These are phyloP conservation scores for Melastoma candidum DNA, from an alignment of 441 rosid genomes.

Conservation along the genomic window DNA sequence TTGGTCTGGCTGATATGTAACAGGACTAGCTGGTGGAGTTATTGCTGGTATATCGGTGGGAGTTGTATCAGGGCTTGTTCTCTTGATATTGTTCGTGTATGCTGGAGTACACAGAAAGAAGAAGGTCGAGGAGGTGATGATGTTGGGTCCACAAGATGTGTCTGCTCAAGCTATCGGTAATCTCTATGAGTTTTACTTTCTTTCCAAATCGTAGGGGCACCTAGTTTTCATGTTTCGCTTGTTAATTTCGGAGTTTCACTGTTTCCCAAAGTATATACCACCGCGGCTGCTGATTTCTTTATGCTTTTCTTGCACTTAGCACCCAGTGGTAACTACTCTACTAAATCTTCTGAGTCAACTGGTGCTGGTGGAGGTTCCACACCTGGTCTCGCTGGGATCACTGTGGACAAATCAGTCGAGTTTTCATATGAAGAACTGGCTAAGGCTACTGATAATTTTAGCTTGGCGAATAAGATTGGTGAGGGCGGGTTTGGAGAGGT, in stretches of 20 bases:
- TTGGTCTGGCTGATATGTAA: slow-evolving; percentile 21
- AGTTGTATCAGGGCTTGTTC: slow-evolving; percentile 23
- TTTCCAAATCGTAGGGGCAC: not conserved
- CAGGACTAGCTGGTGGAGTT: slow-evolving; percentile 41
- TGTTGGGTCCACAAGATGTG: slow-evolving; percentile 21
- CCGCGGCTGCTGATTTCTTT: slow-evolving; percentile 3
- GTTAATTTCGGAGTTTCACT: too few species aligned
- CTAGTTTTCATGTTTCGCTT: not conserved
- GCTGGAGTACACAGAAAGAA: slow-evolving; percentile 31
- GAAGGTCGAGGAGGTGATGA: slow-evolving; percentile 20
- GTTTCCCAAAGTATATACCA: too few species aligned
- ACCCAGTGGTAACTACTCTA: slow-evolving; percentile 18
- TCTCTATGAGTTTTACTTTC: slow-evolving; percentile 1
- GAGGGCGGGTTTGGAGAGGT: slow-evolving; percentile 90
- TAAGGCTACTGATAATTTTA: slow-evolving; percentile 61
- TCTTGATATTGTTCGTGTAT: slow-evolving; percentile 24
- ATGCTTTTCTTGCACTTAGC: slow-evolving; percentile 17
- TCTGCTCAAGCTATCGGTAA: slow-evolving; percentile 31
- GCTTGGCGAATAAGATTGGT: slow-evolving; percentile 77
- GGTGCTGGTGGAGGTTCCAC: slow-evolving; percentile 27
- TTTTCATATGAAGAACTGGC: slow-evolving; percentile 62
- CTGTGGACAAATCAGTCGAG: slow-evolving; percentile 73
- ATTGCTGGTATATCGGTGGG: slow-evolving; percentile 41
- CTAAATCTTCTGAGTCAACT: slow-evolving; percentile 28
- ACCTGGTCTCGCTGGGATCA: slow-evolving; percentile 48